Evolutionary conservation across 441 rosid genomes (phyloP).

Genomic region (Monsonia emarginata): DNA sequence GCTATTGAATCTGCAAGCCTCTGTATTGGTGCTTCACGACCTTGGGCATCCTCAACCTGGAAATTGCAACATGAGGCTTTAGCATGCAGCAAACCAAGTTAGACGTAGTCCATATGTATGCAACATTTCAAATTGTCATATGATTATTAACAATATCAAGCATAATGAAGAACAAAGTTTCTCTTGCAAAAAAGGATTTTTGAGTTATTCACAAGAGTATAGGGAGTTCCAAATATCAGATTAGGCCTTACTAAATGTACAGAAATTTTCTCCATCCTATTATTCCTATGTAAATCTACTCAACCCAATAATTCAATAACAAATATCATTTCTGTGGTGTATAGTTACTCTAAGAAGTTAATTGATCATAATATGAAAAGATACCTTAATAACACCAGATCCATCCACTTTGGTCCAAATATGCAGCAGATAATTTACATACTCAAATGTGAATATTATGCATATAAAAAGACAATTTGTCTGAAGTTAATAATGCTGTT

Average conservation of each 20-base stretch:
- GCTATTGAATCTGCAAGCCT: constrained; percentile 90
- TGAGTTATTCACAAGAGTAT: background rate
- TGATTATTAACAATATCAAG: background rate
- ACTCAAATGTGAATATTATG: background rate
- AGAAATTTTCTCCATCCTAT: background rate
- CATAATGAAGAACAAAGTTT: background rate
- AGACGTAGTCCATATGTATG: background rate
- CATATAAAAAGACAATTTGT: background rate
- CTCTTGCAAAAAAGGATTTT: background rate
- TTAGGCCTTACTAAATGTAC: background rate
- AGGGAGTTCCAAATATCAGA: background rate
- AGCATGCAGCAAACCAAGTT: constrained; percentile 5
- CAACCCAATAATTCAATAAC: background rate
- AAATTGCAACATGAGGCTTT: constrained; percentile 15
- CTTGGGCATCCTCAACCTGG: constrained; percentile 95
- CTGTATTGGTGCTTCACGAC: constrained; percentile 85
- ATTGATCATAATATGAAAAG: constrained; percentile 1
- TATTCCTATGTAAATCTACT: background rate
- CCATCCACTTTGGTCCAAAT: background rate
- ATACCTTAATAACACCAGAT: background rate
- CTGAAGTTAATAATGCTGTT: background rate
- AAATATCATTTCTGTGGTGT: background rate
- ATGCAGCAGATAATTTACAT: background rate
- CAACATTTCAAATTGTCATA: background rate
- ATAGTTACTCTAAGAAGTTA: background rate